A percentile compares a stretch with the other conserved stretches of the same genome.
These are phyloP conservation scores for Trichoderma koningii DNA, from an alignment of 2,329 filamentous ascomycete species.

Conservation along the genomic window DNA sequence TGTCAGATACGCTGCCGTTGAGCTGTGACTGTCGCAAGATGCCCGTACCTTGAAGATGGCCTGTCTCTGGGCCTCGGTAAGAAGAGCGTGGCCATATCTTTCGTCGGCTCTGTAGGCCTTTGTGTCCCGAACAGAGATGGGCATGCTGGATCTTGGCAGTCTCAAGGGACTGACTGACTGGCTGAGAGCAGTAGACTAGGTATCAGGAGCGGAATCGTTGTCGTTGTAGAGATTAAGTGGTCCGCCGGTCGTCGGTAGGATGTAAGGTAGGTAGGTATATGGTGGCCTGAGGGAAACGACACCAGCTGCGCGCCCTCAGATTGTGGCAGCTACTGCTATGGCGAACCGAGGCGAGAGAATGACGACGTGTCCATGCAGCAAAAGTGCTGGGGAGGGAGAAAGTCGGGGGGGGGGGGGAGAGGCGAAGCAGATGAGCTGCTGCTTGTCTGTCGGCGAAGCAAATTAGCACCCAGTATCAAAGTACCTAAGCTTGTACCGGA, in stretches of 20 bases:
- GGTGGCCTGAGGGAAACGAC: not conserved
- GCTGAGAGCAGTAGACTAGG: constrained; percentile 4
- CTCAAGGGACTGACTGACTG: constrained; percentile 36
- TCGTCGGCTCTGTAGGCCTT: constrained; percentile 47
- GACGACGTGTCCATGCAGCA: constrained; percentile 23
- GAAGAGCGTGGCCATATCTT: constrained; percentile 37
- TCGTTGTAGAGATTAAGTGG: not conserved
- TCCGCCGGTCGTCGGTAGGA: not conserved
- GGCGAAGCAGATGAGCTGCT: constrained; percentile 25
- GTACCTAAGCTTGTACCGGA: not conserved
- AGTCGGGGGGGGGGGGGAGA: constrained; percentile 7
- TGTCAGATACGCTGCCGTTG: constrained; percentile 18
- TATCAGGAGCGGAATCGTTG: not conserved
- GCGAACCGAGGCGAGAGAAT: not conserved
- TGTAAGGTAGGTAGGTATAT: not conserved
- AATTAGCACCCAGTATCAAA: not conserved
- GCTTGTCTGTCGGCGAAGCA: not conserved
- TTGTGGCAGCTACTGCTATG: constrained; percentile 14
- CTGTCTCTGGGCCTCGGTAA: constrained; percentile 43
- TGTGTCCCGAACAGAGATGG: constrained; percentile 42
- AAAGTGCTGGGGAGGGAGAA: constrained; percentile 13
- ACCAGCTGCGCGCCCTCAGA: constrained; percentile 2
- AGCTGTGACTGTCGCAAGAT: not conserved
- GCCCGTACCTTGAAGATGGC: constrained; percentile 42
- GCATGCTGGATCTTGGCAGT: constrained; percentile 39